Evolutionary conservation across 441 rosid genomes (phyloP).

Genomic region (Lepidium campestre): DNA sequence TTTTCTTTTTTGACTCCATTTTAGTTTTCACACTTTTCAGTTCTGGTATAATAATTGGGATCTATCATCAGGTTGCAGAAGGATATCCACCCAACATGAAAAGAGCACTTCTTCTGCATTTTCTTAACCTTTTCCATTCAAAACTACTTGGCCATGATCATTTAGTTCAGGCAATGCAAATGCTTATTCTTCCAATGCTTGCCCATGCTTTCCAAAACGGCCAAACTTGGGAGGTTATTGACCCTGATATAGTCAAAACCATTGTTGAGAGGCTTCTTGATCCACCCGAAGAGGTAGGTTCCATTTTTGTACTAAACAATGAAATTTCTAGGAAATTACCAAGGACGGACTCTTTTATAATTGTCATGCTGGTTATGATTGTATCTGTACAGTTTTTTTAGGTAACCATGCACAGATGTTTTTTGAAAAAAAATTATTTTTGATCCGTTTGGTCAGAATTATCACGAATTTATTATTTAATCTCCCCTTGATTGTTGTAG

Average conservation of each 20-base stretch:
- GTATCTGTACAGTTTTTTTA: background rate
- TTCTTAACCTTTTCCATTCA: constrained; percentile 85
- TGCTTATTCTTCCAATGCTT: constrained; percentile 99
- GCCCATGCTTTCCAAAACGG: constrained; percentile 93
- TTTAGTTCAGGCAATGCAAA: constrained; percentile 97
- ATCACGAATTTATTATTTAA: background rate
- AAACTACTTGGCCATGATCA: constrained; percentile 97
- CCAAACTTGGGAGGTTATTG: constrained; percentile 98
- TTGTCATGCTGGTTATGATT: constrained; percentile 2
- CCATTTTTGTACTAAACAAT: constrained; percentile 2
- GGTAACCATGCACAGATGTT: background rate
- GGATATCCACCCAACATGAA: constrained; percentile 88
- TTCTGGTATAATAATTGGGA: constrained; percentile 17
- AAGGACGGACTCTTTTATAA: background rate
- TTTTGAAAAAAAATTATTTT: background rate
- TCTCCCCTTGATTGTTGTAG: constrained; percentile 36
- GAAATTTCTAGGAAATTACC: background rate
- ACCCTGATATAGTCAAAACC: constrained; percentile 78
- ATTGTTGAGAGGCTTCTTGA: constrained; percentile 99
- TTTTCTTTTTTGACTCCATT: background rate
- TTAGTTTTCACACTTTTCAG: constrained; percentile 13
- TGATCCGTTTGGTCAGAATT: background rate
- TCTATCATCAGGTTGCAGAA: constrained; percentile 76
- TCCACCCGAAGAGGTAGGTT: constrained; percentile 99
- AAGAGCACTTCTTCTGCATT: constrained; percentile 87